Conservation (phyloP, 331 rosid genomes). For the Arachis monticola region DNA sequence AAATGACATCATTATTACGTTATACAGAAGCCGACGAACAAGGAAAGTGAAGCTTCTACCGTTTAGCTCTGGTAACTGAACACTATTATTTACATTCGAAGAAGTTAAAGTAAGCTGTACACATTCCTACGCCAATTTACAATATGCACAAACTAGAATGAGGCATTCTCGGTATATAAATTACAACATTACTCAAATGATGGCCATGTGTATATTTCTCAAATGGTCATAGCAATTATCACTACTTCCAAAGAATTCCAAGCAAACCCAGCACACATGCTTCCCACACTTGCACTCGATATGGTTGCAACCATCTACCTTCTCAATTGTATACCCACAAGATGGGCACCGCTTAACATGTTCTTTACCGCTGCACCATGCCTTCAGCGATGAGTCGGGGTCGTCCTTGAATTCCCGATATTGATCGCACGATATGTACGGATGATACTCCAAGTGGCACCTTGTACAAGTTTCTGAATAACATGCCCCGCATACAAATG, state of each 20-base stretch:
- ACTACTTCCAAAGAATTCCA: slow-evolving; percentile 59
- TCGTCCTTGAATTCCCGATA: slow-evolving; percentile 77
- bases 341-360: slow-evolving; percentile 75
- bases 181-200: slow-evolving; percentile 39
- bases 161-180: neutral
- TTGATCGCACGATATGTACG: slow-evolving; percentile 72
- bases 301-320: slow-evolving; percentile 93
- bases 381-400: slow-evolving; percentile 76
- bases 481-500: slow-evolving; percentile 83
- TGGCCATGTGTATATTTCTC: slow-evolving; percentile 63
- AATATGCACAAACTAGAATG: slow-evolving; percentile 22
- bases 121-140: slow-evolving; percentile 22
- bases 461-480: slow-evolving; percentile 79
- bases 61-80: slow-evolving; percentile 11
- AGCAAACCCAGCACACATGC: slow-evolving; percentile 94
- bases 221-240: slow-evolving; percentile 81
- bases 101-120: slow-evolving; percentile 36
- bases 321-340: slow-evolving; percentile 79
- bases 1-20: neutral
- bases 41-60: neutral
- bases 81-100: neutral
- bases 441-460: slow-evolving; percentile 92
- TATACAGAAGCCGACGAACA: neutral
- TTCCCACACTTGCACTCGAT: slow-evolving; percentile 87
- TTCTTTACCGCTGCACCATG: slow-evolving; percentile 83